A percentile compares a stretch with the other conserved stretches of the same genome.
phyloP scores from a whole-genome alignment of 139 green algal genomes.

The Coccomyxa sp. region DNA sequence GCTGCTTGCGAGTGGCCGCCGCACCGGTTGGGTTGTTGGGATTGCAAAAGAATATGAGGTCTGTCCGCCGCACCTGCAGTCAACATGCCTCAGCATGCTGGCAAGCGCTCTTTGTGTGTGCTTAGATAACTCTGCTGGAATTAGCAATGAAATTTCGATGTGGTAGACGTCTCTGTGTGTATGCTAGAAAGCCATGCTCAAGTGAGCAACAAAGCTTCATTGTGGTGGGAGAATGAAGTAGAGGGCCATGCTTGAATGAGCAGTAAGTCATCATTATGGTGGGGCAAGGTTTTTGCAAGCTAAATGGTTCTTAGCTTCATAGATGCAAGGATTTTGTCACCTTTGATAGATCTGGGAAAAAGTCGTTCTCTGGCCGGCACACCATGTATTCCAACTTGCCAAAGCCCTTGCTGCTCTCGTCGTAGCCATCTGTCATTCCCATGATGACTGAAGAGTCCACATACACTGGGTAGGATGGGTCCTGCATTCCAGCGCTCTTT shows the following conservation, averaged over 20 bases:
- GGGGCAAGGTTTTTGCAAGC: too few species aligned
- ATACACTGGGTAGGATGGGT: slow-evolving; percentile 99
- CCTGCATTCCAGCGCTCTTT: slow-evolving; percentile 61
- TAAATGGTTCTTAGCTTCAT: too few species aligned
- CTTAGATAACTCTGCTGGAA: neutral
- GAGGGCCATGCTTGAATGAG: too few species aligned
- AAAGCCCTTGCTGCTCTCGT: slow-evolving; percentile 71
- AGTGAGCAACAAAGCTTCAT: too few species aligned
- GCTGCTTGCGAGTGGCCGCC: slow-evolving; percentile 87
- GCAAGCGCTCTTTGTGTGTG: neutral
- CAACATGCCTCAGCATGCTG: too few species aligned
- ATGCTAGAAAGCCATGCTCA: too few species aligned
- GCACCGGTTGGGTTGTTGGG: slow-evolving; percentile 97
- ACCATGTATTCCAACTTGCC: slow-evolving; percentile 92
- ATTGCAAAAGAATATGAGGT: slow-evolving; percentile 99
- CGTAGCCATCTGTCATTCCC: slow-evolving; percentile 85
- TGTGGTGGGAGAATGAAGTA: too few species aligned
- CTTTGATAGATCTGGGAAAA: slow-evolving; percentile 94
- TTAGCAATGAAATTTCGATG: neutral
- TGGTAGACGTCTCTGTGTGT: neutral
- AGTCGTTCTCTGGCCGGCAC: slow-evolving; percentile 89
- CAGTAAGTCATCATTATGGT: too few species aligned
- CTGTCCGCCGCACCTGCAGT: slow-evolving; percentile 64
- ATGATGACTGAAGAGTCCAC: slow-evolving; percentile 99
- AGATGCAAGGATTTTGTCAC: slow-evolving; percentile 4